phyloP scores from a whole-genome alignment of 768 basidiomycete species.

The Pleurotus salmoneostramineus region DNA sequence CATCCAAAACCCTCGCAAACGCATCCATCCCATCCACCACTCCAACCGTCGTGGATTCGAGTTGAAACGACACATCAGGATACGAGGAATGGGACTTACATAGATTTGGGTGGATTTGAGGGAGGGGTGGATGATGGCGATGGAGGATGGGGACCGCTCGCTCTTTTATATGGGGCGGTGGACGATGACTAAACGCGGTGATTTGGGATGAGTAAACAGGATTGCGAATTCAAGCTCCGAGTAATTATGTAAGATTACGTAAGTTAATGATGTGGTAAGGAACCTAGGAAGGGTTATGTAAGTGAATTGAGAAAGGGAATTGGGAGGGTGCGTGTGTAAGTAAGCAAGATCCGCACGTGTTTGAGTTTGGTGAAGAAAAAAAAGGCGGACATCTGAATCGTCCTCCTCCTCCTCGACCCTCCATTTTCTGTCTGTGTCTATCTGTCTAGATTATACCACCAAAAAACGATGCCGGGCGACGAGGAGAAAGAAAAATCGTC shows the following conservation, averaged over 20 bases:
- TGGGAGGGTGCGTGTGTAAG: no score
- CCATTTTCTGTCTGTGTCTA: no score
- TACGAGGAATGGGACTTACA: neutral
- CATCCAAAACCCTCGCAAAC: slow-evolving; percentile 10
- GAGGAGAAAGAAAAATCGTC: no score
- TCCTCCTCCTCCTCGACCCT: no score
- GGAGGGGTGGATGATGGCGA: neutral
- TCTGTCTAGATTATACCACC: no score
- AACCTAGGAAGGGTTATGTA: neutral
- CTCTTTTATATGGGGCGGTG: neutral
- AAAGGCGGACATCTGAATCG: no score
- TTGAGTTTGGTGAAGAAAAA: no score
- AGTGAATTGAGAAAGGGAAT: neutral
- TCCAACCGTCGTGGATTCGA: neutral
- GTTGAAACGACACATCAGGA: neutral
- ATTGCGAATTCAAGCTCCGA: neutral
- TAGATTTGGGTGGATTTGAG: neutral
- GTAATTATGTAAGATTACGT: neutral
- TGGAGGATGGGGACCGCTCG: no score
- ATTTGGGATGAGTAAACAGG: neutral
- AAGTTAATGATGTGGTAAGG: no score
- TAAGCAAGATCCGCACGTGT: no score
- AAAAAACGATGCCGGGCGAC: no score
- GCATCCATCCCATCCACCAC: slow-evolving; percentile 6
- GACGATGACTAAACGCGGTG: neutral